Base-by-base conservation (phyloP, 2,329 filamentous ascomycete species). In the Hypomyces perniciosus region DNA sequence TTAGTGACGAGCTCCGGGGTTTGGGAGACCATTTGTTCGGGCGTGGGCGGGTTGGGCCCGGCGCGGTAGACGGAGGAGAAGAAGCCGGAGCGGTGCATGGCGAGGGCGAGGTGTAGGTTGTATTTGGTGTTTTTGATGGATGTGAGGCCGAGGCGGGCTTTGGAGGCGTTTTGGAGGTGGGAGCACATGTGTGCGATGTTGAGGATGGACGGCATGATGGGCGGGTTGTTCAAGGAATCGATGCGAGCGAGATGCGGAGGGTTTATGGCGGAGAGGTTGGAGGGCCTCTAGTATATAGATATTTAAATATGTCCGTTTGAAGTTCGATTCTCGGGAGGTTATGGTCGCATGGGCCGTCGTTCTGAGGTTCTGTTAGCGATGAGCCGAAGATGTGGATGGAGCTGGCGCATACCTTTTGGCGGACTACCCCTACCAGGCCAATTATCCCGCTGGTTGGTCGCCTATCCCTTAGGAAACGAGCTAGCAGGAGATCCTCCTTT, bases 141-240 rank as follows among this genome's bases (percentile, higher is more conserved):
- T 31, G 91, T 96, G 46, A 95, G 76, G 59, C 86, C 88, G 0
- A 96, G 82, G 1, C 86, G 84, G n/a, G 88, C 89, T 62, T 84
- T 84, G 51, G 86, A 86, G 59, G 88, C 88, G 75, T 96, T 96
- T 69, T 93, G 88, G 51, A 96, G 78, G 74, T 96, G 90, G 59
- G 90, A 90, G 78, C 88, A 95, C 72, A 91, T 83, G 75, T 92
- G 76, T 61, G 83, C 79, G 57, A 95, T 79, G 70, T 85, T 82
- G 65, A 80, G 75, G 71, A 96, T 79, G 62, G 68, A 71, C 5
- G 68, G 67, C 68, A 71, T 71, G 56, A 43, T 60, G 59, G 54
- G 41, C 47, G 42, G 27, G 41, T 30, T 28, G 20, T 39, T 26
- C 27, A 4, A 29, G 28, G 4, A 29, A 13, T n/a, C 20, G 28